Conservation (phyloP, 2,329 filamentous ascomycete genomes). For the Colletotrichum sp. region DNA sequence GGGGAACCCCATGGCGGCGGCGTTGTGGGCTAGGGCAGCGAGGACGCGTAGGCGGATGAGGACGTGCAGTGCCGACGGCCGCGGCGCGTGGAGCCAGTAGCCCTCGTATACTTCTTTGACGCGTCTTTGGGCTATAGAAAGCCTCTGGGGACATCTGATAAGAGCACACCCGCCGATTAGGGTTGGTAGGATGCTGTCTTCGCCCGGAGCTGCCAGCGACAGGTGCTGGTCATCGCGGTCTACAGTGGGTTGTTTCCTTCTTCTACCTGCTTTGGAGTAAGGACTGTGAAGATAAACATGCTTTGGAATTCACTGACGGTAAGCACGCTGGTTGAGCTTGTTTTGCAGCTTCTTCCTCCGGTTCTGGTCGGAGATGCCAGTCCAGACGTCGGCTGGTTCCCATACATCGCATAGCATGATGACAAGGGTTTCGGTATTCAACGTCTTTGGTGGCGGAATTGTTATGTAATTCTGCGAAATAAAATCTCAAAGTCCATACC, state of each 20-base stretch:
- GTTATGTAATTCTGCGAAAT: background rate
- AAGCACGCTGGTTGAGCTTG: conserved; percentile 6
- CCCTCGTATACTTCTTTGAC: background rate
- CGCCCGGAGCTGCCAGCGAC: background rate
- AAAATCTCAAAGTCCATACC: background rate
- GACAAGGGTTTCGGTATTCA: background rate
- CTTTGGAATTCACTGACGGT: background rate
- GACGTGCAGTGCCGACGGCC: background rate
- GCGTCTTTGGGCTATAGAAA: background rate
- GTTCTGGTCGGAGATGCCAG: background rate
- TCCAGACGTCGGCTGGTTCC: background rate
- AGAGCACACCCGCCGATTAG: background rate
- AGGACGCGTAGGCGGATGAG: conserved; percentile 19
- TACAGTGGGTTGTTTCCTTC: background rate
- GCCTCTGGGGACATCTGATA: background rate
- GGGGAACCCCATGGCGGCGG: conserved; percentile 6
- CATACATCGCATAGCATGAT: background rate
- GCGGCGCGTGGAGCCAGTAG: background rate
- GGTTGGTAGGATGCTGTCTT: background rate
- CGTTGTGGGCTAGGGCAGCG: conserved; percentile 13
- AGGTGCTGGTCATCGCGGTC: background rate
- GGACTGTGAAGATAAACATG: no score
- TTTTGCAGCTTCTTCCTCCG: background rate
- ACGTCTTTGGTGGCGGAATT: background rate
- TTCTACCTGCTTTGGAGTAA: background rate